Evolutionary conservation across 768 basidiomycete genomes (phyloP).

Genomic region (Phylloporus rhodoxanthus): DNA sequence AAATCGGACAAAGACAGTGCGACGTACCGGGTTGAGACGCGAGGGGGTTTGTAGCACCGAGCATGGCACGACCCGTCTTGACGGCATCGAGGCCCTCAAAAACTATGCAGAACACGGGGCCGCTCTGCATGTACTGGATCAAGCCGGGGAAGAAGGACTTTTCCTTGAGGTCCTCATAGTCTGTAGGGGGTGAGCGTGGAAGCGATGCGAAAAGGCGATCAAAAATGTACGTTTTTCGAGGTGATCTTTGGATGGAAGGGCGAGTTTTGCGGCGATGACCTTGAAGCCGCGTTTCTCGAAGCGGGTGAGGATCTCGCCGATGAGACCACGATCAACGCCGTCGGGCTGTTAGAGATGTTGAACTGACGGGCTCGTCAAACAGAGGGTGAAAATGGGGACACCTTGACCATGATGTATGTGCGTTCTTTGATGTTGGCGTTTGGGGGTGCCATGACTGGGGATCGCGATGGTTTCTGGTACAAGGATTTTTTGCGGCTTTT

Average conservation of each 20-base stretch:
- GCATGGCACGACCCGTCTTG: slow-evolving; percentile 93
- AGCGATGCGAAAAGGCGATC: not conserved
- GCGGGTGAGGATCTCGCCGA: slow-evolving; percentile 91
- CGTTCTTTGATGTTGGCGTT: slow-evolving; percentile 53
- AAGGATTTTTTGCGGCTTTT: slow-evolving; percentile 16
- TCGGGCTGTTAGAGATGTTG: slow-evolving; percentile 62
- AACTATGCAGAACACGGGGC: slow-evolving; percentile 94
- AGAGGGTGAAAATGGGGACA: slow-evolving; percentile 15
- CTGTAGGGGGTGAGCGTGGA: slow-evolving; percentile 32
- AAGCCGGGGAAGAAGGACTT: slow-evolving; percentile 96
- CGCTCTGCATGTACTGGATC: slow-evolving; percentile 93
- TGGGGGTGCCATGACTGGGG: slow-evolving; percentile 34
- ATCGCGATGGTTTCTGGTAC: slow-evolving; percentile 25
- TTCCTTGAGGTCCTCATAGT: slow-evolving; percentile 92
- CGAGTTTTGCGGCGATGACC: slow-evolving; percentile 91
- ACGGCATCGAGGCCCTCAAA: slow-evolving; percentile 93
- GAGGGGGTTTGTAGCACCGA: slow-evolving; percentile 96
- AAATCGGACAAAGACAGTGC: not conserved
- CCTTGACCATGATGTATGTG: slow-evolving; percentile 99
- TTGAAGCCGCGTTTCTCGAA: slow-evolving; percentile 99
- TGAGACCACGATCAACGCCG: slow-evolving; percentile 94
- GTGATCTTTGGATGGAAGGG: slow-evolving; percentile 70
- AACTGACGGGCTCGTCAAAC: not conserved
- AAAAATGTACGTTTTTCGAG: slow-evolving; percentile 73
- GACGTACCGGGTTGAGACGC: slow-evolving; percentile 73